These are phyloP conservation scores for Agroathelia rolfsii DNA, from an alignment of 1,284 basidiomycete species.

Conservation along the genomic window DNA sequence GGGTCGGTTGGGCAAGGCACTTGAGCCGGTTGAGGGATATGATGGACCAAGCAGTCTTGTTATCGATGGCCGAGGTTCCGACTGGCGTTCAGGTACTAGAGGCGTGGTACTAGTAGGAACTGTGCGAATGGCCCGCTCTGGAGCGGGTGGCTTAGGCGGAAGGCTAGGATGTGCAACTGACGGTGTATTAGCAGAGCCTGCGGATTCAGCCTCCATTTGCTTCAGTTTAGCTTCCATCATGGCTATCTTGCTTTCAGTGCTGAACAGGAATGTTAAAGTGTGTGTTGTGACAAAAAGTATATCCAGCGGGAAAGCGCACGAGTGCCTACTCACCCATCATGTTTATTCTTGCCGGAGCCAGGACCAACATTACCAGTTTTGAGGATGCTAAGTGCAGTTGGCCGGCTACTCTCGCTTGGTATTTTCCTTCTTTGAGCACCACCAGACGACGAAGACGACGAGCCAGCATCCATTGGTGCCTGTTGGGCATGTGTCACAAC, in stretches of 20 bases:
- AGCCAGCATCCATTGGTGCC: conserved; percentile 40
- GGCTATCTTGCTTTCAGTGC: conserved; percentile 84
- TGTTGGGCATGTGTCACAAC: conserved; percentile 86
- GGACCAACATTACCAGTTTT: conserved; percentile 45
- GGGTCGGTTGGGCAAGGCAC: not conserved
- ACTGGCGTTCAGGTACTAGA: conserved; percentile 38
- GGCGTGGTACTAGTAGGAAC: conserved; percentile 33
- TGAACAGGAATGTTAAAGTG: conserved; percentile 23
- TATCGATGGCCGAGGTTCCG: conserved; percentile 9
- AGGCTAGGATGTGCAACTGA: conserved; percentile 38
- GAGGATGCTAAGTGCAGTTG: conserved; percentile 81
- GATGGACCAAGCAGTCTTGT: not conserved
- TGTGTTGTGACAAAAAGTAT: conserved; percentile 5
- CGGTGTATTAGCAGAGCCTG: conserved; percentile 12
- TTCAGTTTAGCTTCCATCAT: conserved; percentile 91
- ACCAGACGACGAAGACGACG: conserved; percentile 30
- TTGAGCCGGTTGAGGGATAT: not conserved
- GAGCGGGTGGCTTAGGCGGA: conserved; percentile 35
- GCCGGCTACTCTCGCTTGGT: conserved; percentile 55
- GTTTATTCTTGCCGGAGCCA: not conserved
- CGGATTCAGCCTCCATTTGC: conserved; percentile 49
- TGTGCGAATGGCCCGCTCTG: no score
- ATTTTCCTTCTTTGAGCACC: conserved; percentile 31
- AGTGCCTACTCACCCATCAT: not conserved
- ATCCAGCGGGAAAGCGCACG: conserved; percentile 4